Evolutionary conservation across 1,284 basidiomycete genomes (phyloP).

Genomic region (Athelia psychrophila): DNA sequence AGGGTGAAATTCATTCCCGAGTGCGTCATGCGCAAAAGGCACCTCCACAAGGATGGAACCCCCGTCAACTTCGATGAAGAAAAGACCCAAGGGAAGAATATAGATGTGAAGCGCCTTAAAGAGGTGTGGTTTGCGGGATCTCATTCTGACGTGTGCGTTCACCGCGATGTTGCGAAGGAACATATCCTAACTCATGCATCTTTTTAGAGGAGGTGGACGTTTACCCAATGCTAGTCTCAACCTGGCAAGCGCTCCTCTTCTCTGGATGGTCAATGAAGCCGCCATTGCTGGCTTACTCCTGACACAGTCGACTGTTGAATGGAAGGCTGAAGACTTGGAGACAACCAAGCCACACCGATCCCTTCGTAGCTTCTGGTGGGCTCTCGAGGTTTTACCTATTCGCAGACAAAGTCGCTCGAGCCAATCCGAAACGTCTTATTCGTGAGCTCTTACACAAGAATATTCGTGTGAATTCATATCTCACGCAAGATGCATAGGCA

Average conservation of each 20-base stretch:
- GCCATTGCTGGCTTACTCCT: slow-evolving; percentile 1
- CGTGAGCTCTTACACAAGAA: no score
- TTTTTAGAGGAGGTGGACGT: slow-evolving; percentile 1
- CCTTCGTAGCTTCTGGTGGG: neutral
- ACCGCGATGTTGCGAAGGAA: neutral
- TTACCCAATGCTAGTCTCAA: neutral
- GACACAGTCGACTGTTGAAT: neutral
- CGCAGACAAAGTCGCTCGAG: neutral
- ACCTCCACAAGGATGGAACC: neutral
- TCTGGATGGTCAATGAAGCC: slow-evolving; percentile 3
- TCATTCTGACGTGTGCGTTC: slow-evolving; percentile 2
- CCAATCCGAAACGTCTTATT: neutral
- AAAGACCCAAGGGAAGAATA: neutral
- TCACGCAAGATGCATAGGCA: neutral
- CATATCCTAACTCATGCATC: neutral
- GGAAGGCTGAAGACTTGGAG: neutral
- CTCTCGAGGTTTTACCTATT: neutral
- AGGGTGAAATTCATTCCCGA: slow-evolving; percentile 28
- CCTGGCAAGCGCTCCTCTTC: neutral
- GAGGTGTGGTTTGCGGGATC: slow-evolving; percentile 5
- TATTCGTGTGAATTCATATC: no score
- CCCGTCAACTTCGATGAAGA: neutral
- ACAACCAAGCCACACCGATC: neutral
- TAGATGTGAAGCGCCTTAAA: neutral
- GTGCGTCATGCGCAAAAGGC: neutral